A percentile compares a stretch with the other conserved stretches of the same genome.
These are phyloP conservation scores for Agrocybe pediades DNA, from an alignment of 768 basidiomycete genomes.

Conservation along the genomic window DNA sequence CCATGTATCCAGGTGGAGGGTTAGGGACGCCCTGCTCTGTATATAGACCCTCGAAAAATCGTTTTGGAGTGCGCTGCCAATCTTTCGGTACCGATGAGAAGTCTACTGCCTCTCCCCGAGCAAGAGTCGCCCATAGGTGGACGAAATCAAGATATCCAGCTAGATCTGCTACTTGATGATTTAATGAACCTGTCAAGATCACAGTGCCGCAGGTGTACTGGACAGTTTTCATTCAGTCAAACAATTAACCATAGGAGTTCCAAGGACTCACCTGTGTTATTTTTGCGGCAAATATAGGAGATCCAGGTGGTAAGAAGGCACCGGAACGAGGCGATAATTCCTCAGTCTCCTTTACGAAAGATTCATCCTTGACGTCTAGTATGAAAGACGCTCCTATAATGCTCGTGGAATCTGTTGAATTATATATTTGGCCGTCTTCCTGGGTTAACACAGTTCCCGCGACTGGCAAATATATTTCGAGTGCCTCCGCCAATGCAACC, in stretches of 20 bases:
- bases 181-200: too few relatives aligned
- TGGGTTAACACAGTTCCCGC: neutral
- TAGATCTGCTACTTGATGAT: too few relatives aligned
- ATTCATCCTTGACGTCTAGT: neutral
- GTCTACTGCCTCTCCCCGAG: neutral
- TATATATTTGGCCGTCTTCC: neutral
- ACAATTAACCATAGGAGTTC: too few relatives aligned
- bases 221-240: too few relatives aligned
- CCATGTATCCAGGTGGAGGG: neutral
- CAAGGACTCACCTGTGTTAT: too few relatives aligned
- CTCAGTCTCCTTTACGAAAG: neutral
- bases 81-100: neutral
- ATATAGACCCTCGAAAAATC: neutral
- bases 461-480: neutral
- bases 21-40: neutral
- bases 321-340: neutral
- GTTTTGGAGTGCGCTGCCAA: neutral
- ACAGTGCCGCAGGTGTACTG: too few relatives aligned
- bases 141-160: too few relatives aligned
- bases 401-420: neutral
- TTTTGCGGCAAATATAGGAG: neutral
- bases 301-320: neutral
- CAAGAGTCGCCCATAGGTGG: neutral
- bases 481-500: neutral
- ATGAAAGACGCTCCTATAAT: neutral